Base-by-base conservation (phyloP, 2,329 filamentous ascomycete genomes). In the Cadophora luteo-olivacea region DNA sequence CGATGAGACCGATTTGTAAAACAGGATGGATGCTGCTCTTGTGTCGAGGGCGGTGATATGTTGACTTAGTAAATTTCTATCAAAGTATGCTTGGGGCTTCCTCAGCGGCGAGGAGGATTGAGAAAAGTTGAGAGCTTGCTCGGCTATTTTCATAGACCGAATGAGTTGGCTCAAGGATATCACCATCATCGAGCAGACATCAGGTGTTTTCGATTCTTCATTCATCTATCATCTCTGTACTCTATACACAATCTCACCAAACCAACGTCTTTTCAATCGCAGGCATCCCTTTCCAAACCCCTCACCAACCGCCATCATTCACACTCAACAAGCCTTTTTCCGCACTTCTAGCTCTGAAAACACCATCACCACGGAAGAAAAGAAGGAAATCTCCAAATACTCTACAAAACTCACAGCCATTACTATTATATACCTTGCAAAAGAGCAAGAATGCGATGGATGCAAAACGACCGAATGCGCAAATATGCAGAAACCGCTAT, bases 401-500 rank as follows among this genome's bases (percentile, higher is more conserved):
- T 45, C 36, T 66, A 49, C 65, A 61, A 55, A 9, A 61, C 38
- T 24, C 57, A 54, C 29, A 24, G 14, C 49, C 32, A 57, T 62
- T 32, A 52, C n/a, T 12, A 55, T 60, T 45, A 60, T 29, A 32
- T 64, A 55, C 36, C 55, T 41, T 45, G 33, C 22, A 14, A 48
- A 48, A 32, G 32, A 64, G 22, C 51, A 57, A 29, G 22, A 52
- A 22, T n/a, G 48, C 36, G 36, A n/a, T 22, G 36, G 12, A 57
- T 45, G 62, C 51, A 25, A 57, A 24, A 29, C 29, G 29, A 29
- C 22, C 25, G 16, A 29, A 32, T 8, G 29, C 24, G 36, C 11
- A n/a, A 63, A 63, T 33, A 64, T 48, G 62, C 36, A 64, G 51
- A 64, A 64, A n/a, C 33, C 25, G 62, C 51, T 48, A 64, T 57